phyloP scores from a whole-genome alignment of 768 basidiomycete species.

The Hemileccinum rubropunctum region DNA sequence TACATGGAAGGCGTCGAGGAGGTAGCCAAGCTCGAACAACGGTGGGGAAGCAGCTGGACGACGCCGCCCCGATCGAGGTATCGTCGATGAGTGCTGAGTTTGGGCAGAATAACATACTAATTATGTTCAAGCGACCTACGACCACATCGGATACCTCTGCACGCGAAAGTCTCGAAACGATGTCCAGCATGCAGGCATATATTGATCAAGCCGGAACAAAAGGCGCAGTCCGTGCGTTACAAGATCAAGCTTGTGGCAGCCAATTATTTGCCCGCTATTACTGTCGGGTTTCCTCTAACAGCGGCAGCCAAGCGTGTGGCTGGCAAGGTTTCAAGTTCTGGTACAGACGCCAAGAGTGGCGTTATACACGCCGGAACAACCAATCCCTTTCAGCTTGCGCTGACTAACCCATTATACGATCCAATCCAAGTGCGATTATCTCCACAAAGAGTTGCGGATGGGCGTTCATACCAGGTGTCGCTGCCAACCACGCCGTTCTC shows the following conservation, averaged over 20 bases:
- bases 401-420: constrained; percentile 96
- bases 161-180: constrained; percentile 92
- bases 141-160: constrained; percentile 88
- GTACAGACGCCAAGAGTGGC: constrained; percentile 36
- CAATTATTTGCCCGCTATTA: constrained; percentile 89
- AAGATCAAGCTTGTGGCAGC: constrained; percentile 98
- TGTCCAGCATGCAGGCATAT: constrained; percentile 95
- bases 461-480: constrained; percentile 63
- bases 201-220: constrained; percentile 97
- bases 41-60: constrained; percentile 82
- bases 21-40: constrained; percentile 70
- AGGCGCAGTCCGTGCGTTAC: constrained; percentile 89
- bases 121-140: constrained; percentile 61
- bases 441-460: constrained; percentile 56
- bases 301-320: constrained; percentile 37
- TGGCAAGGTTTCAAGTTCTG: constrained; percentile 35
- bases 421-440: constrained; percentile 90
- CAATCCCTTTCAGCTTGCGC: constrained; percentile 85
- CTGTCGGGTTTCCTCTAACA: constrained; percentile 63
- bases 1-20: constrained; percentile 59
- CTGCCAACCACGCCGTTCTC: constrained; percentile 77
- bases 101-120: neutral
- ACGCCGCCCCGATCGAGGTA: constrained; percentile 63
- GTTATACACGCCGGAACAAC: constrained; percentile 70
- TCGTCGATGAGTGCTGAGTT: neutral